These are phyloP conservation scores for Benincasa hispida DNA, from an alignment of 306 rosid species.

Conservation along the genomic window DNA sequence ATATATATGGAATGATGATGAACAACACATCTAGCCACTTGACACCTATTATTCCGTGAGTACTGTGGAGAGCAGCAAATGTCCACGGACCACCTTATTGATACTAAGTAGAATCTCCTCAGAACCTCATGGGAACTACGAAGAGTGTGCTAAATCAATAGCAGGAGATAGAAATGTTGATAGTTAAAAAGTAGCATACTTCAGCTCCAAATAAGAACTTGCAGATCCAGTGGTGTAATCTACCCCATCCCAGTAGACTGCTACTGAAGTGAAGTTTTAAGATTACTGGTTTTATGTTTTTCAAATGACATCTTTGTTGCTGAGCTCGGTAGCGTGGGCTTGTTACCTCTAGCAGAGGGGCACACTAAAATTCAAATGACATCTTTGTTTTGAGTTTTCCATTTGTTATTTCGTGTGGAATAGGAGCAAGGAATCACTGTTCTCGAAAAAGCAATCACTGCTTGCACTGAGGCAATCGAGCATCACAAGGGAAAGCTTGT, in stretches of 20 bases:
- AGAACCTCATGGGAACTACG: neutral
- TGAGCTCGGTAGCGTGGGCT: too few relatives aligned
- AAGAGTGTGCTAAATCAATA: too few relatives aligned
- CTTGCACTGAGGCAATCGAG: slow-evolving; percentile 75
- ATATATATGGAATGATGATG: neutral
- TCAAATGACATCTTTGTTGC: neutral
- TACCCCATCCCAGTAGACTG: neutral
- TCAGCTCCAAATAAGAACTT: too few relatives aligned
- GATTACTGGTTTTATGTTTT: neutral
- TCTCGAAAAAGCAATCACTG: slow-evolving; percentile 52
- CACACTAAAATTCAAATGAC: neutral
- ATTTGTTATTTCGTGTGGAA: slow-evolving; percentile 9
- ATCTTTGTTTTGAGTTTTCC: neutral
- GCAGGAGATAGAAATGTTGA: neutral
- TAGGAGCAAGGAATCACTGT: slow-evolving; percentile 91
- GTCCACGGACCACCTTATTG: neutral
- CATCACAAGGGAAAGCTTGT: slow-evolving; percentile 71
- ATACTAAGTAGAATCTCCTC: neutral
- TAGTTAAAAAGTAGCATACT: too few relatives aligned
- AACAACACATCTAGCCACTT: neutral
- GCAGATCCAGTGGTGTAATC: too few relatives aligned
- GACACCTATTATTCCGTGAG: neutral
- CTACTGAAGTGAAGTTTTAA: neutral
- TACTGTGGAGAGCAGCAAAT: neutral
- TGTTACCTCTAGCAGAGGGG: too few relatives aligned